phyloP scores from a whole-genome alignment of 2,329 filamentous ascomycete species.

The Fusarium burgessii region DNA sequence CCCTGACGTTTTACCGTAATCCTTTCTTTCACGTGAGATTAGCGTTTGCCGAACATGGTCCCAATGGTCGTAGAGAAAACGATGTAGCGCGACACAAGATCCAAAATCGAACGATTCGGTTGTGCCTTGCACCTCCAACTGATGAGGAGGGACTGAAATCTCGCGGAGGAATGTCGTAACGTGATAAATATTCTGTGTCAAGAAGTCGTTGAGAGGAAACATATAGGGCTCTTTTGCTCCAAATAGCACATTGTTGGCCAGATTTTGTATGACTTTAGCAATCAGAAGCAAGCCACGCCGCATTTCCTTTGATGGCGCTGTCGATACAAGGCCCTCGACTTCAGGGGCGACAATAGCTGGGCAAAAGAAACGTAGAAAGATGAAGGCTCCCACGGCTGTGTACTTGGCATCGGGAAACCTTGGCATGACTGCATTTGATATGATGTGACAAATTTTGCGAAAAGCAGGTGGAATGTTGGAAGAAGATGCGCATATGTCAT shows the following conservation, averaged over 20 bases:
- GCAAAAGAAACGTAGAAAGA: conserved; percentile 79
- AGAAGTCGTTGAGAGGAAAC: conserved; percentile 76
- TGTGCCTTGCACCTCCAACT: conserved; percentile 54
- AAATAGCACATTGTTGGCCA: conserved; percentile 79
- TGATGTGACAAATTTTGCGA: conserved; percentile 75
- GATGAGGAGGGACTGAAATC: conserved; percentile 70
- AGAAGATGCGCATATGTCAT: conserved; percentile 75
- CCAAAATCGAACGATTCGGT: conserved; percentile 74
- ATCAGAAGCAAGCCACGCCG: conserved; percentile 75
- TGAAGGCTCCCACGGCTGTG: conserved; percentile 77
- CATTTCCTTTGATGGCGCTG: conserved; percentile 75
- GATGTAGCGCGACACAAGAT: conserved; percentile 75
- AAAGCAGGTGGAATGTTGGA: conserved; percentile 72
- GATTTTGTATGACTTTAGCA: conserved; percentile 77
- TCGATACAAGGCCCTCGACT: conserved; percentile 72
- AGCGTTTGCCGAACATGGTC: conserved; percentile 75
- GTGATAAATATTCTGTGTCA: conserved; percentile 75
- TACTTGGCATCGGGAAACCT: conserved; percentile 78
- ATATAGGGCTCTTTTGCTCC: conserved; percentile 79
- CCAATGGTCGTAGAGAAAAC: conserved; percentile 79
- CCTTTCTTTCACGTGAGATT: conserved; percentile 68
- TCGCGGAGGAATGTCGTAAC: conserved; percentile 75
- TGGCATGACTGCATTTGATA: conserved; percentile 71
- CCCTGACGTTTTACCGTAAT: conserved; percentile 65
- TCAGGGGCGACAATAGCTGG: conserved; percentile 79